Percentiles rank a stretch among this genome's conserved stretches.
Conservation (phyloP, 441 rosid genomes). For the Isatis lusitanica region DNA sequence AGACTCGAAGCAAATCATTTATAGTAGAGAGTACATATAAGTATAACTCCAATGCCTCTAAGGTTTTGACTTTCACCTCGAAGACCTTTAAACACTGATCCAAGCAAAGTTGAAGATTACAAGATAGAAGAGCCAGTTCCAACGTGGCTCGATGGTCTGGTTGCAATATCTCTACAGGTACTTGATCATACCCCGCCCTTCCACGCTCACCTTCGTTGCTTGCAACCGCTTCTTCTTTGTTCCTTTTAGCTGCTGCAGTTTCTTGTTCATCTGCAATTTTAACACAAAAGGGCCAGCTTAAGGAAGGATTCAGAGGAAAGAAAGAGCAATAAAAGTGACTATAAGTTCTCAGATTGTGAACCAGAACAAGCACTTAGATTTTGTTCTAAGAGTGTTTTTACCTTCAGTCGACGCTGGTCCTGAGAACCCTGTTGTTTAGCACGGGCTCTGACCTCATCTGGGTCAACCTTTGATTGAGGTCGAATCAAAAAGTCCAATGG, state of each 20-base stretch:
- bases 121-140: slow-evolving; percentile 24
- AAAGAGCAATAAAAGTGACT: not conserved
- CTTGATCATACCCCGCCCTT: slow-evolving; percentile 95
- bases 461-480: slow-evolving; percentile 94
- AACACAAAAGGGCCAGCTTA: not conserved
- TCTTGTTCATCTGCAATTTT: slow-evolving; percentile 80
- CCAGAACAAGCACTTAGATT: not conserved
- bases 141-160: slow-evolving; percentile 1
- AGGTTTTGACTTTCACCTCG: slow-evolving; percentile 21
- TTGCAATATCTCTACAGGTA: slow-evolving; percentile 53
- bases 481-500: slow-evolving; percentile 92
- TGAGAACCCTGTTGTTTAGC: slow-evolving; percentile 77
- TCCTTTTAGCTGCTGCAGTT: slow-evolving; percentile 93
- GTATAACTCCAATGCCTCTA: slow-evolving; percentile 22
- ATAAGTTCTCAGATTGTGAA: not conserved
- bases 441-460: slow-evolving; percentile 81
- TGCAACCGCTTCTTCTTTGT: slow-evolving; percentile 90
- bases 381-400: slow-evolving; percentile 17
- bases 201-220: slow-evolving; percentile 89
- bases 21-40: slow-evolving; percentile 7
- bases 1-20: slow-evolving; percentile 14
- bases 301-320: not conserved
- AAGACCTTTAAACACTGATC: slow-evolving; percentile 21
- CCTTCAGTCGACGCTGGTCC: slow-evolving; percentile 94
- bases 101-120: slow-evolving; percentile 13